A percentile compares a stretch with the other conserved stretches of the same genome.
Conservation (phyloP, 75 land plant genomes). For the Pinus albicaulis region DNA sequence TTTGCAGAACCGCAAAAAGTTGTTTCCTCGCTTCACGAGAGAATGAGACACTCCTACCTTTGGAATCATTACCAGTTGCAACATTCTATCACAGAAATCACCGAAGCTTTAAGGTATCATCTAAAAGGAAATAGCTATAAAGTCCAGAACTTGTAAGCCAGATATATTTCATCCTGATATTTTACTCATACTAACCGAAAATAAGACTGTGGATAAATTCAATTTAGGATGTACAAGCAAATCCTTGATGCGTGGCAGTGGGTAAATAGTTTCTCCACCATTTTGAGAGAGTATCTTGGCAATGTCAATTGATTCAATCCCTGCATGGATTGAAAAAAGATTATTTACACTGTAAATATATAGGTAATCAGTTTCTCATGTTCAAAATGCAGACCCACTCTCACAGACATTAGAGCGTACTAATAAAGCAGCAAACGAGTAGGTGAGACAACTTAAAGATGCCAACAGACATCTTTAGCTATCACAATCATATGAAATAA, state of each 20-base stretch:
- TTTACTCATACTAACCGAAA: constrained; percentile 63
- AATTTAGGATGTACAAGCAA: constrained; percentile 88
- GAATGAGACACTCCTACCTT: constrained; percentile 60
- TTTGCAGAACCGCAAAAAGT: constrained; percentile 92
- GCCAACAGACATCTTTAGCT: background rate
- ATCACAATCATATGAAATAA: background rate
- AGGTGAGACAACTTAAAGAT: no score
- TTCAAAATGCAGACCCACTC: background rate
- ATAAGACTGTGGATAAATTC: constrained; percentile 79
- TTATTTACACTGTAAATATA: background rate
- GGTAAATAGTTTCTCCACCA: constrained; percentile 88
- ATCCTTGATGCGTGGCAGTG: constrained; percentile 71
- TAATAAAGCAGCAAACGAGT: no score
- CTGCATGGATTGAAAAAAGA: constrained; percentile 40
- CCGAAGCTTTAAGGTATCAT: background rate
- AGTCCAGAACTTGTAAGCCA: background rate
- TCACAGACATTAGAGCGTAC: no score
- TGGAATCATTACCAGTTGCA: constrained; percentile 51
- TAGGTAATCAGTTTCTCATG: background rate
- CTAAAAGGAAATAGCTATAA: background rate
- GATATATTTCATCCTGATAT: background rate
- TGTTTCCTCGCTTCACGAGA: constrained; percentile 96
- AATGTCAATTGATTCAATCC: constrained; percentile 82
- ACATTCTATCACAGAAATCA: constrained; percentile 32
- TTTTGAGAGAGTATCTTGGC: constrained; percentile 73